Percentiles rank a stretch among this genome's conserved stretches.
These are phyloP conservation scores for Anethum foeniculum DNA, from an alignment of 140 eudicot genomes.

Conservation along the genomic window DNA sequence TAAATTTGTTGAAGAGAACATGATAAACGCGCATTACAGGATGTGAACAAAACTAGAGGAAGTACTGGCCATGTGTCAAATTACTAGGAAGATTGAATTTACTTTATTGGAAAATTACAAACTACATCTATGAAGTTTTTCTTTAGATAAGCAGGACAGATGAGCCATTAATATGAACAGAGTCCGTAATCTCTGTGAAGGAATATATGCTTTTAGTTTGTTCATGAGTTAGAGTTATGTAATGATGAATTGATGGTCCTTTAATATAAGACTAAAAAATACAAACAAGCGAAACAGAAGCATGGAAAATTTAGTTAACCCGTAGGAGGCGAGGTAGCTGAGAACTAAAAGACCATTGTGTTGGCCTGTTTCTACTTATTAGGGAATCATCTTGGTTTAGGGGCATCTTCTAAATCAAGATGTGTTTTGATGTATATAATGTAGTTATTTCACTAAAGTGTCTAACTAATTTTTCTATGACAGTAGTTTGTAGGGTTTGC, in stretches of 20 bases:
- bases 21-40: not conserved
- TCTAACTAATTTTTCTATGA: not conserved
- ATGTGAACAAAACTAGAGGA: not conserved
- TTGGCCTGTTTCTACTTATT: not conserved
- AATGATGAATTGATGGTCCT: not conserved
- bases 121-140: not conserved
- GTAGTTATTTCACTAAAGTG: not conserved
- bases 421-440: not conserved
- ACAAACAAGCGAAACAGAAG: not conserved
- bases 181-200: not conserved
- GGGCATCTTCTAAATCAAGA: not conserved
- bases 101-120: not conserved
- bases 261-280: not conserved
- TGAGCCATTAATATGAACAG: not conserved
- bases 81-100: not conserved
- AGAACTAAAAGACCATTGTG: not conserved
- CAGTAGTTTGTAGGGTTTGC: not conserved
- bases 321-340: not conserved
- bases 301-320: not conserved
- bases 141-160: not conserved
- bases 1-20: constrained; percentile 28
- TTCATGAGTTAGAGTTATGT: not conserved
- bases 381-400: not conserved
- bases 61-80: not conserved
- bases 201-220: not conserved